phyloP scores from a whole-genome alignment of 2,329 filamentous ascomycete species.

The Lojkania enalia region DNA sequence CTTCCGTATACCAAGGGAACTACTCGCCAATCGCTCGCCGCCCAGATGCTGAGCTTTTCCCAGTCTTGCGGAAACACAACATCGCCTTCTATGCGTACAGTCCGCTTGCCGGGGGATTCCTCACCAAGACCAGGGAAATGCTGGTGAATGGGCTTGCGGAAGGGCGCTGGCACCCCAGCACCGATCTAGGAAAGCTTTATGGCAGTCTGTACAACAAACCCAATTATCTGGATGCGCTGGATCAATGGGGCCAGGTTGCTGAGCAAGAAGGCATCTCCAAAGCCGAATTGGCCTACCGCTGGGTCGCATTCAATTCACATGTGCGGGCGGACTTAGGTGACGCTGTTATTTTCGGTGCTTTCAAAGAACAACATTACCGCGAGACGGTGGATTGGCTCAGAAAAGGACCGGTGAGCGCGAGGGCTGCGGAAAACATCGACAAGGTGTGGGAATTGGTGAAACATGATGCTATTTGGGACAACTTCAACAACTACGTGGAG shows the following conservation, averaged over 20 bases:
- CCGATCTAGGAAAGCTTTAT: slow-evolving; percentile 4
- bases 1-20: no score
- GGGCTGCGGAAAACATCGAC: slow-evolving; percentile 2
- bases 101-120: no score
- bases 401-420: slow-evolving; percentile 5
- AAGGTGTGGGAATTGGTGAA: slow-evolving; percentile 5
- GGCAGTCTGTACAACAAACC: slow-evolving; percentile 4
- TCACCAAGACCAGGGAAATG: slow-evolving; percentile 6
- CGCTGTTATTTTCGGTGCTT: slow-evolving; percentile 18
- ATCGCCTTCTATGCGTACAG: no score
- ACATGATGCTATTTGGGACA: slow-evolving; percentile 5
- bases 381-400: slow-evolving; percentile 4
- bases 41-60: no score
- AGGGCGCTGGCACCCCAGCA: slow-evolving; percentile 5
- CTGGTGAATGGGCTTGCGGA: slow-evolving; percentile 5
- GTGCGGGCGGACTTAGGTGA: slow-evolving; percentile 40
- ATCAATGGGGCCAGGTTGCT: slow-evolving; percentile 22
- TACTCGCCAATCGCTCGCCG: no score
- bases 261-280: slow-evolving; percentile 32
- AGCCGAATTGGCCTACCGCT: slow-evolving; percentile 44
- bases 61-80: no score
- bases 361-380: slow-evolving; percentile 1
- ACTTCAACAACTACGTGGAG: slow-evolving; percentile 6
- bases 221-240: slow-evolving; percentile 4
- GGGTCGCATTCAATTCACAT: slow-evolving; percentile 41